Base-by-base conservation (phyloP, 805 yeast species). In the Kazachstania psychrophila region DNA sequence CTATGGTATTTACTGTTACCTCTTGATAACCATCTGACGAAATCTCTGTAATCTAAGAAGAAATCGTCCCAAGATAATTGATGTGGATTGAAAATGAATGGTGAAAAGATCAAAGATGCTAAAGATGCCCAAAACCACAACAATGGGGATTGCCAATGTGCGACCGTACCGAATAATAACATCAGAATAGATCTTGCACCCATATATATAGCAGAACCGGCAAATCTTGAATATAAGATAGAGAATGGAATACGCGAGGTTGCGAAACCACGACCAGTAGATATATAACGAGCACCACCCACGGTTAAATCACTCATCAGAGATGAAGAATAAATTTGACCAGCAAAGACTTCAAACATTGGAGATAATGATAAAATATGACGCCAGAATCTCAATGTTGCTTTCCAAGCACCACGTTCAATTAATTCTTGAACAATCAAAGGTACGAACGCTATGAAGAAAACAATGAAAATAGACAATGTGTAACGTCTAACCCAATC, bases 121-220 rank as follows among this genome's bases (percentile, higher is more conserved):
- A 87, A 68, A 9, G 95, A 81, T 42, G 89, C 80, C 96, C 96
- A 92, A 75, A 92, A 92, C 95, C 96, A 92, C 44, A 89, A 64
- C 49, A 89, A 69, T 31, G 96, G 83, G 15, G 95, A 79, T 64
- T 85, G 94, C 97, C 97, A 82, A 54, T 76, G 77, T 19, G 86
- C 72, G 48, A 77, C 75, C 11, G 87, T 72, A 54, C 83, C 85
- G 45, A 79, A 79, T 42, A 79, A 58, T 45, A 81, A 67, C 70
- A 80, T 74, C 55, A 81, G 56, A 72, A 79, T 65, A 37, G 77
- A 73, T 68, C 87, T 76, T 16, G 84, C 79, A 63, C 94, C 94
- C 78, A 79, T 73, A 61, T 82, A 81, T 56, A 82, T 80, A 28
- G 89, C 80, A 19, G 86, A 77, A 42, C 79, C 82, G 33, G 87